Evolutionary conservation across 768 basidiomycete species (phyloP).

Genomic region (Crepidotus variabilis): DNA sequence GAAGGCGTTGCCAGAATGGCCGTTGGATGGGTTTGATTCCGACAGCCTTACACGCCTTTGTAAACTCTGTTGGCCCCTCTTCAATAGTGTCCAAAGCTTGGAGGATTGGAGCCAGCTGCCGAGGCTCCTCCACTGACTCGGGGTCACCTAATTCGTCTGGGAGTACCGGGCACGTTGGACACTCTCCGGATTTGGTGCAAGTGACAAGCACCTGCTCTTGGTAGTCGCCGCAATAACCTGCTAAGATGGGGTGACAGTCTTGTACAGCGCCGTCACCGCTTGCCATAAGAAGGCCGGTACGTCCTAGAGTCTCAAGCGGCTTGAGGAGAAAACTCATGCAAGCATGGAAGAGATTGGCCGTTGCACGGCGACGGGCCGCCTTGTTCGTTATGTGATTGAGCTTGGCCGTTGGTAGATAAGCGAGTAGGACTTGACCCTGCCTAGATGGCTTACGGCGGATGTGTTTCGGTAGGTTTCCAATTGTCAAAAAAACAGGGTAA

Average conservation of each 20-base stretch:
- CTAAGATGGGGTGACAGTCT: conserved; percentile 31
- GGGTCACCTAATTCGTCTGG: neutral
- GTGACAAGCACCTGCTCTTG: conserved; percentile 36
- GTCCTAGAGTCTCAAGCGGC: conserved; percentile 19
- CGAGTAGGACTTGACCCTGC: conserved; percentile 25
- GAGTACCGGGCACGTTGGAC: neutral
- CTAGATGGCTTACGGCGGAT: neutral
- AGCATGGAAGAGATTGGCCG: conserved; percentile 29
- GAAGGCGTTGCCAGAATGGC: conserved; percentile 25
- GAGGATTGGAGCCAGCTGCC: too few species aligned
- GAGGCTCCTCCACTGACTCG: too few species aligned
- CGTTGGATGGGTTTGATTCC: conserved; percentile 11
- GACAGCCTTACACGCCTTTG: neutral
- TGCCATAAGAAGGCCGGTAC: conserved; percentile 14
- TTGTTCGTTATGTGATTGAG: conserved; percentile 23
- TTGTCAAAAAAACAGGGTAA: conserved; percentile 6
- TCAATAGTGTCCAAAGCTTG: neutral
- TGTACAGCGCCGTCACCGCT: conserved; percentile 29
- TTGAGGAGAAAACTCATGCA: conserved; percentile 15
- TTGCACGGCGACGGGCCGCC: conserved; percentile 7
- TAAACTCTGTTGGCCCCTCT: conserved; percentile 2
- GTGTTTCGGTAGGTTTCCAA: conserved; percentile 1
- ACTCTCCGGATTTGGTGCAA: neutral
- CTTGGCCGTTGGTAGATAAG: conserved; percentile 31
- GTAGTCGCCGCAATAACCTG: conserved; percentile 32